Base-by-base conservation (phyloP, 2,329 filamentous ascomycete species). In the Fusarium sp. region DNA sequence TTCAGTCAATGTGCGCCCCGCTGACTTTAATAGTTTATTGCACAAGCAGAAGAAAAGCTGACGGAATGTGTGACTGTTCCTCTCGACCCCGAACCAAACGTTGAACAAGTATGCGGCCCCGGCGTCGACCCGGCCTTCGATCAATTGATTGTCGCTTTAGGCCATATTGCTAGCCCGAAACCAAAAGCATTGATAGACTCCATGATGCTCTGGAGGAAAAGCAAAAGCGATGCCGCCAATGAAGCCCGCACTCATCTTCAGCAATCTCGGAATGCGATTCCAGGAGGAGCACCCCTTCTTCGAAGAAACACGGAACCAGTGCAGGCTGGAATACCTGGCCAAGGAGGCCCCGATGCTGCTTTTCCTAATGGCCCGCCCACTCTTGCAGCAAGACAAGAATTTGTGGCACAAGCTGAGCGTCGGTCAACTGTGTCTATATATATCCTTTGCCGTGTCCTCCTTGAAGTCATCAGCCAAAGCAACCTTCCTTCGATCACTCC, bases 161-260 rank as follows among this genome's bases (percentile, higher is more conserved):
- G 96, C 6, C 95, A 98, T 78, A 97, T 99, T 76, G 94, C 95
- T 56, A 92, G 94, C 63, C 92, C 94, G 72, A 97, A 97, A 77
- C 97, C 97, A 7, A 98, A 97, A 78, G 93, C 94, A 7, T 82
- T 99, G 54, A 98, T 99, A 75, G 96, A 99, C 80, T 94, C 93
- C 22, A 94, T 99, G 79, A 99, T 99, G 93, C 87, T 97, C 32
- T 99, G 96, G 96, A 90, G 96, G 59, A 98, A 98, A 80, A 93
- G 90, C 70, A 98, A 98, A 83, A 97, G 94, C 70, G 95, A 98
- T 80, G 90, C 92, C 24, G 94, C 94, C 29, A 91, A 89, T 73
- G 88, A 91, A 69, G 91, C 92, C 29, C 85, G 89, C 24, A 80
- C 71, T 46, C 85, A 89, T 74, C 80, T 90, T 24, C 87, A 89